Conservation (phyloP, 257 asterid genomes). For the Anisodus acutangulus region DNA sequence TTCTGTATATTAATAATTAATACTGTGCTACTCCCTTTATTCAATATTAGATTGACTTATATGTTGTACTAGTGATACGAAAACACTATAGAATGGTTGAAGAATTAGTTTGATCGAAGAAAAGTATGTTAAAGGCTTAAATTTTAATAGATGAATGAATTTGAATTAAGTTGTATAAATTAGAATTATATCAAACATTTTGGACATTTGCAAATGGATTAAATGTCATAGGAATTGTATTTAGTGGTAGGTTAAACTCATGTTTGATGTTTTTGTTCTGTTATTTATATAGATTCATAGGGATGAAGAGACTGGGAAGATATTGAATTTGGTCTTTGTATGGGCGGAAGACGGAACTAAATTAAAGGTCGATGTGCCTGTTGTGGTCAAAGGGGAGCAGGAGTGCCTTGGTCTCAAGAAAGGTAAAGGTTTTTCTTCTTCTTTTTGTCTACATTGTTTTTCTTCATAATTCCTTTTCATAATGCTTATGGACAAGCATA, state of each 20-base stretch:
- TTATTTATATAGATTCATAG: slow-evolving; percentile 57
- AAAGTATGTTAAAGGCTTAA: not conserved
- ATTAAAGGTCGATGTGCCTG: slow-evolving; percentile 79
- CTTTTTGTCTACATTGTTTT: not conserved
- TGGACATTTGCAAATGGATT: not conserved
- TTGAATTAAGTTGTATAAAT: not conserved
- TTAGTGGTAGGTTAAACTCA: not conserved
- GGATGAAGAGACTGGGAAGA: slow-evolving; percentile 72
- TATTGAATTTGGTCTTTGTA: slow-evolving; percentile 84
- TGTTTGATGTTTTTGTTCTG: not conserved
- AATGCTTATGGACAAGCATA: not conserved
- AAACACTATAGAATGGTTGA: not conserved
- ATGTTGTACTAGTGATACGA: not conserved
- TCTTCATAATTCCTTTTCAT: not conserved
- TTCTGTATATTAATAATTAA: not conserved
- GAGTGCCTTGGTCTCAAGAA: slow-evolving; percentile 86
- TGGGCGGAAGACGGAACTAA: slow-evolving; percentile 95
- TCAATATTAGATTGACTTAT: too few species aligned
- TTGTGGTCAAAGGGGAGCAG: slow-evolving; percentile 81
- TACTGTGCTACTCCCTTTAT: not conserved
- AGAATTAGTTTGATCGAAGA: not conserved
- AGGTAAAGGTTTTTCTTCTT: slow-evolving; percentile 54
- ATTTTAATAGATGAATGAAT: not conserved
- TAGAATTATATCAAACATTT: not conserved
- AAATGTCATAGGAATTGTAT: not conserved